Conservation (phyloP, 1,284 basidiomycete species). For the Apiotrichum mycotoxinovorans region DNA sequence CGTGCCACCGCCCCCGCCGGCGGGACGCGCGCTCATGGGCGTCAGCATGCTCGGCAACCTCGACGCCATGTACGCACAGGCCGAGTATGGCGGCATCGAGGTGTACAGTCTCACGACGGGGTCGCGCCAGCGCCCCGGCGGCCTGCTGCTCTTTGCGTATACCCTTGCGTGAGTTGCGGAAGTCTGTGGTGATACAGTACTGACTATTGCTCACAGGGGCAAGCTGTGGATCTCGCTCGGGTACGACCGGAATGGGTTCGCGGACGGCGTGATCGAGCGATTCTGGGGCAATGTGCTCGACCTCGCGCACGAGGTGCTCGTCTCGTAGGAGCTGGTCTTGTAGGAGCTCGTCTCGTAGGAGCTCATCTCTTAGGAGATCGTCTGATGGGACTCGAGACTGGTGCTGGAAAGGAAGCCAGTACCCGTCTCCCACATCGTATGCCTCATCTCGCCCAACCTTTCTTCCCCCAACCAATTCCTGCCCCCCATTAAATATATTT, state of each 20-base stretch:
- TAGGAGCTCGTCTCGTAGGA: too few relatives aligned
- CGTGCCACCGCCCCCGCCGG: background rate
- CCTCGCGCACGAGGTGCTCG: slow-evolving; percentile 21
- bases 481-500: too few relatives aligned
- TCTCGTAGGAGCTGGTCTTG: background rate
- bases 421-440: too few relatives aligned
- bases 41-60: slow-evolving; percentile 72
- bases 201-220: too few relatives aligned
- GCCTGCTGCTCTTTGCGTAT: slow-evolving; percentile 70
- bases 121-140: slow-evolving; percentile 66
- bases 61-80: slow-evolving; percentile 70
- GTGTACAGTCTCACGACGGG: slow-evolving; percentile 71
- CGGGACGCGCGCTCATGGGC: slow-evolving; percentile 60
- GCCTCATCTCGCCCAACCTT: too few relatives aligned
- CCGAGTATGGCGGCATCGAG: slow-evolving; percentile 54
- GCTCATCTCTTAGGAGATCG: too few relatives aligned
- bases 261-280: slow-evolving; percentile 21
- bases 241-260: slow-evolving; percentile 30
- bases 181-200: too few relatives aligned
- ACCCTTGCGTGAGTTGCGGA: slow-evolving; percentile 45
- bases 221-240: slow-evolving; percentile 29
- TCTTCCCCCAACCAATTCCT: too few relatives aligned
- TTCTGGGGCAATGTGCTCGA: slow-evolving; percentile 27
- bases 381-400: too few relatives aligned
- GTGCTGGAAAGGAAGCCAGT: too few relatives aligned